These are phyloP conservation scores for Penicillium lagena DNA, from an alignment of 495 filamentous ascomycete species.

Conservation along the genomic window DNA sequence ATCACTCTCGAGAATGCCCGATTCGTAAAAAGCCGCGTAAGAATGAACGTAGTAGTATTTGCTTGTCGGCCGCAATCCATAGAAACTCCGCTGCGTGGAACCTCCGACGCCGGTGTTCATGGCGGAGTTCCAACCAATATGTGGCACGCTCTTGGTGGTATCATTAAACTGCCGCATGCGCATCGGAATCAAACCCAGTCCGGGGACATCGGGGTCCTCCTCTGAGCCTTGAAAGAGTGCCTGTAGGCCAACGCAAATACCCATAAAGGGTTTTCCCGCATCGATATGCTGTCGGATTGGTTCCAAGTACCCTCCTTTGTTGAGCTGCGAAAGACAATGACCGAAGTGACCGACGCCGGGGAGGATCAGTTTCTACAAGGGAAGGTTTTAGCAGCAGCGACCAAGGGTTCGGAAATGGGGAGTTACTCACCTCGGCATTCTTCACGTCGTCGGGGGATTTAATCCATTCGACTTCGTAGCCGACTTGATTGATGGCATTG, in stretches of 20 bases:
- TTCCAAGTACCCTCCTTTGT: slow-evolving; percentile 70
- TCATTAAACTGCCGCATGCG: slow-evolving; percentile 71
- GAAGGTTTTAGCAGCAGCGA: slow-evolving; percentile 11
- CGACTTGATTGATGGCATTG: slow-evolving; percentile 93
- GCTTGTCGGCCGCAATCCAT: slow-evolving; percentile 67
- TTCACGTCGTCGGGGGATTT: slow-evolving; percentile 74
- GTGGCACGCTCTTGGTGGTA: slow-evolving; percentile 78
- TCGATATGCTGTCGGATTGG: slow-evolving; percentile 75
- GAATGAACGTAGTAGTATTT: slow-evolving; percentile 99
- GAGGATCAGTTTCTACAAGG: slow-evolving; percentile 71
- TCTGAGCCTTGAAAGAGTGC: slow-evolving; percentile 80
- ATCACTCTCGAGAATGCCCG: slow-evolving; percentile 62
- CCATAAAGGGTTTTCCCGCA: slow-evolving; percentile 92
- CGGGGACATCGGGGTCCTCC: slow-evolving; percentile 63
- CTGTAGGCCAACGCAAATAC: slow-evolving; percentile 92
- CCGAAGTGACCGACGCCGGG: slow-evolving; percentile 97
- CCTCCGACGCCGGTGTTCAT: slow-evolving; percentile 42
- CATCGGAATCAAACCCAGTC: slow-evolving; percentile 68
- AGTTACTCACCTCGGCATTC: slow-evolving; percentile 65
- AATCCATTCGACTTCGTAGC: slow-evolving; percentile 91
- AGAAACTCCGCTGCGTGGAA: slow-evolving; percentile 51
- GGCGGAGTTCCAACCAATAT: slow-evolving; percentile 97
- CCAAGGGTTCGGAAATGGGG: not conserved
- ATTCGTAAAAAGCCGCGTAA: slow-evolving; percentile 73
- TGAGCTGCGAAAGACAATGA: slow-evolving; percentile 81